Conservation (phyloP, 1,139 yeast genomes). For the Debaryomycetaceae sp. region DNA sequence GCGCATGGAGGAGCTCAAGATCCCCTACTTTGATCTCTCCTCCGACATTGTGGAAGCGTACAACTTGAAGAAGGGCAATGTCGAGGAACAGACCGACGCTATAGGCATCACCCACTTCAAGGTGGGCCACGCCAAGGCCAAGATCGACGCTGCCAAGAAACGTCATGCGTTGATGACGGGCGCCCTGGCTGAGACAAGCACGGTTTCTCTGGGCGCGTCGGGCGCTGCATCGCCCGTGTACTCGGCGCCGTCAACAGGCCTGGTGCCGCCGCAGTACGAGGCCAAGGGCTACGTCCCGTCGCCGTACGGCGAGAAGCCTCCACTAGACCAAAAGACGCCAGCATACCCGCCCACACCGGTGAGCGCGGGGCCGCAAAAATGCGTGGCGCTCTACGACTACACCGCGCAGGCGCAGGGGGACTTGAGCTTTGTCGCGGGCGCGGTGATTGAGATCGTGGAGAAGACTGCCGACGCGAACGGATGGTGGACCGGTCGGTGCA, state of each 20-base stretch:
- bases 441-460: slow-evolving; percentile 71
- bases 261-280: slow-evolving; percentile 12
- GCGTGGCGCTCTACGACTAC: slow-evolving; percentile 70
- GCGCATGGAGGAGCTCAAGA: slow-evolving; percentile 91
- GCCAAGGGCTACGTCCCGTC: slow-evolving; percentile 6
- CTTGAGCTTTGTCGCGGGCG: slow-evolving; percentile 77
- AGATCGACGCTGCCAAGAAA: slow-evolving; percentile 72
- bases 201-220: slow-evolving; percentile 7
- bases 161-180: slow-evolving; percentile 42
- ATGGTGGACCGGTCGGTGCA: slow-evolving; percentile 95
- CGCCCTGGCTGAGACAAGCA: slow-evolving; percentile 22
- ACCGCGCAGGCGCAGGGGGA: slow-evolving; percentile 87
- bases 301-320: slow-evolving; percentile 14
- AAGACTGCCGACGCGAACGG: slow-evolving; percentile 79
- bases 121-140: slow-evolving; percentile 75
- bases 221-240: slow-evolving; percentile 19
- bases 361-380: slow-evolving; percentile 39
- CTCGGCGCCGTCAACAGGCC: slow-evolving; percentile 14
- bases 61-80: slow-evolving; percentile 71
- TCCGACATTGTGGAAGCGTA: slow-evolving; percentile 79
- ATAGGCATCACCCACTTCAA: slow-evolving; percentile 84
- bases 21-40: slow-evolving; percentile 83
- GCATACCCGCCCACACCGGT: slow-evolving; percentile 3
- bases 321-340: slow-evolving; percentile 2
- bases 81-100: slow-evolving; percentile 81